phyloP scores from a whole-genome alignment of 352 stramenopile genomes.

The Pythium aristosporum region DNA sequence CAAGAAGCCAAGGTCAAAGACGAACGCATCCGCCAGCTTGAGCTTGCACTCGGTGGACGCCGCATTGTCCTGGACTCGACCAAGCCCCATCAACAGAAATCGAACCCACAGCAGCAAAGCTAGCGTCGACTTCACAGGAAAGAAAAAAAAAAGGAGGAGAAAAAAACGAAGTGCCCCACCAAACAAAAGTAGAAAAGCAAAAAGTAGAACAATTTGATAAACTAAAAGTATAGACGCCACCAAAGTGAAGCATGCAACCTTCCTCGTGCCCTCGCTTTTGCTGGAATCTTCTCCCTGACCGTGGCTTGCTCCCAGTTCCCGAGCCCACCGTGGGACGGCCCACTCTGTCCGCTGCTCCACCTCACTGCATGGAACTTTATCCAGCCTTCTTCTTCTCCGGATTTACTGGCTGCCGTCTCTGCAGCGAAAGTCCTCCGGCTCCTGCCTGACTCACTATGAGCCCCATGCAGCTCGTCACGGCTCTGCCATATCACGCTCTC shows the following conservation, averaged over 20 bases:
- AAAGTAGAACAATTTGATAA: conserved; percentile 5
- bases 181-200: not conserved
- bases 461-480: too few species aligned
- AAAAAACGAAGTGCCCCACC: not conserved
- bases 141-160: not conserved
- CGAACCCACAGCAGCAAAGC: conserved; percentile 8
- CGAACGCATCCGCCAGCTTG: conserved; percentile 49
- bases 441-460: too few species aligned
- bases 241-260: not conserved
- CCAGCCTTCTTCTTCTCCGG: too few species aligned
- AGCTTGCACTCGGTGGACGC: conserved; percentile 47
- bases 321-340: too few species aligned
- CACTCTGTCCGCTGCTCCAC: too few species aligned
- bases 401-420: too few species aligned
- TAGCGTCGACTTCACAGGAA: not conserved
- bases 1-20: conserved; percentile 35
- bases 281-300: not conserved
- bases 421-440: too few species aligned
- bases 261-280: not conserved
- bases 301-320: too few species aligned
- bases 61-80: conserved; percentile 30
- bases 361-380: too few species aligned
- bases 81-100: conserved; percentile 1
- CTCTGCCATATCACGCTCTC: too few species aligned
- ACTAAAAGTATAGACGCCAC: conserved; percentile 14